Evolutionary conservation across 352 stramenopile genomes (phyloP).

Genomic region (Thalassiosira pacifica): DNA sequence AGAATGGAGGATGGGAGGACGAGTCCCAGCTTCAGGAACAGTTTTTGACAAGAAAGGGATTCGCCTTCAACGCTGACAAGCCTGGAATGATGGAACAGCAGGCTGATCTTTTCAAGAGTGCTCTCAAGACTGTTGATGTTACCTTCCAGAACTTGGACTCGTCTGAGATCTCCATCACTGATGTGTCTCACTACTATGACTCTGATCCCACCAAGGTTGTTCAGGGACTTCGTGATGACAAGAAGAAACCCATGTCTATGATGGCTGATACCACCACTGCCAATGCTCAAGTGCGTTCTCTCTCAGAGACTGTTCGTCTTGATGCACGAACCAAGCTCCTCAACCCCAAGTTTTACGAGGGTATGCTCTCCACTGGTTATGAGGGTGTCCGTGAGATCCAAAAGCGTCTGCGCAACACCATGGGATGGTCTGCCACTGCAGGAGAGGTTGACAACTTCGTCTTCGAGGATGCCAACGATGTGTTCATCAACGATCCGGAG

Average conservation of each 20-base stretch:
- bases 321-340: slow-evolving; percentile 91
- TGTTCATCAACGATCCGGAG: slow-evolving; percentile 90
- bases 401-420: slow-evolving; percentile 90
- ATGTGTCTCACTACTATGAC: slow-evolving; percentile 92
- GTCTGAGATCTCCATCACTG: slow-evolving; percentile 91
- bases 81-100: slow-evolving; percentile 91
- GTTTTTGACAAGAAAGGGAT: slow-evolving; percentile 90
- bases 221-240: slow-evolving; percentile 88
- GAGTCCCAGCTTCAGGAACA: slow-evolving; percentile 90
- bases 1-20: slow-evolving; percentile 91
- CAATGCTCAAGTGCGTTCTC: slow-evolving; percentile 89
- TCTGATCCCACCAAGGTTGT: slow-evolving; percentile 91
- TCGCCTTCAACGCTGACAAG: slow-evolving; percentile 91
- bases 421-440: slow-evolving; percentile 90
- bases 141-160: slow-evolving; percentile 92
- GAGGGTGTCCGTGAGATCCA: slow-evolving; percentile 91
- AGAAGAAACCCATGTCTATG: slow-evolving; percentile 90
- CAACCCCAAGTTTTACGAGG: slow-evolving; percentile 92
- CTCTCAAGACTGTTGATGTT: slow-evolving; percentile 90
- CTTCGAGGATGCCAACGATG: slow-evolving; percentile 90
- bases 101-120: slow-evolving; percentile 89
- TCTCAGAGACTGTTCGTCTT: slow-evolving; percentile 89
- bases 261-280: slow-evolving; percentile 92
- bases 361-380: slow-evolving; percentile 90
- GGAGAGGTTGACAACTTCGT: slow-evolving; percentile 92